Evolutionary conservation across 176 grass and related monocot genomes (phyloP), one percentile per base, ranked within the genome.

Genomic region (Chrysopogon serrulatus): DNA sequence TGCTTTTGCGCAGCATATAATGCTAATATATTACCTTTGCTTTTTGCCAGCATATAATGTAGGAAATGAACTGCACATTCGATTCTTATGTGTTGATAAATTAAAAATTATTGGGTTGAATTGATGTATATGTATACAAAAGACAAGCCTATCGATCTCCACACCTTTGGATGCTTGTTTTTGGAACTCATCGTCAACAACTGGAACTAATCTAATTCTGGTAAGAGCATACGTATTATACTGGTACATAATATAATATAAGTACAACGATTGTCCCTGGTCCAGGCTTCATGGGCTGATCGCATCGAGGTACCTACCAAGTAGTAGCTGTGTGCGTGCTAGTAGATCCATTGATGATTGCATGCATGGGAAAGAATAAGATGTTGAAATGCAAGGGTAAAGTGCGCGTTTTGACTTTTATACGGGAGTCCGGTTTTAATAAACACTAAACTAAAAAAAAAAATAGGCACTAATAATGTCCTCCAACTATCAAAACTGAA

Each of bases 81-180:
- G n/a, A n/a, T n/a, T n/a, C 32, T 51, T 34, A 74, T 74, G 19
- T 74, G 18, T 10, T 17, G 19, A 54, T 6, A 23, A 54, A 54
- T n/a, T n/a, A n/a, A n/a, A n/a, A n/a, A n/a, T n/a, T n/a, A n/a
- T n/a, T n/a, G n/a, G n/a, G n/a, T n/a, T n/a, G n/a, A n/a, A n/a
- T n/a, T n/a, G n/a, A n/a, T n/a, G n/a, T n/a, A n/a, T n/a, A n/a
- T n/a, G n/a, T n/a, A n/a, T n/a, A n/a, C n/a, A n/a, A n/a, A n/a
- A n/a, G n/a, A n/a, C n/a, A n/a, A n/a, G n/a, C n/a, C n/a, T n/a
- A n/a, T n/a, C n/a, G n/a, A n/a, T n/a, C n/a, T n/a, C n/a, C n/a
- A n/a, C n/a, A n/a, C n/a, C n/a, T n/a, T n/a, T n/a, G n/a, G n/a
- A 5, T 80, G 54, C 41, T 79, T 80, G 32, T 47, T 80, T 86